Evolutionary conservation across 305 asterid species (phyloP).

Genomic region (Plantago coronopus): DNA sequence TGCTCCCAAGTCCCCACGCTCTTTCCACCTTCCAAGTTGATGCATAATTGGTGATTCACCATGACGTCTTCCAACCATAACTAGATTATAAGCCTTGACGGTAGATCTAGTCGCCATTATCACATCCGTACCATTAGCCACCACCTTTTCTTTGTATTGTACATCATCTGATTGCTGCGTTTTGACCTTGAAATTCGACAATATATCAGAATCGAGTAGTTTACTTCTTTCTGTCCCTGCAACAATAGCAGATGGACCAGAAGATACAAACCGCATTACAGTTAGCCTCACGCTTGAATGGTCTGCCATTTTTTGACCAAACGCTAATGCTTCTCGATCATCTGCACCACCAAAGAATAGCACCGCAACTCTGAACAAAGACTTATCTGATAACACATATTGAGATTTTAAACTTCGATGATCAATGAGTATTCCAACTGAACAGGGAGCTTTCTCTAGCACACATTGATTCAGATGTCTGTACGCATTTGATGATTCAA

Average conservation of each 20-base stretch:
- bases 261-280: conserved; percentile 30
- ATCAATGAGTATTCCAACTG: conserved; percentile 52
- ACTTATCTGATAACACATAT: conserved; percentile 23
- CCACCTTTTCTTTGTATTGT: conserved; percentile 36
- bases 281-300: conserved; percentile 35
- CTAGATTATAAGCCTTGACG: conserved; percentile 36
- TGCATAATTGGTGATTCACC: conserved; percentile 39
- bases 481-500: conserved; percentile 35
- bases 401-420: conserved; percentile 29
- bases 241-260: conserved; percentile 29
- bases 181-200: conserved; percentile 31
- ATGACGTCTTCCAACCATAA: conserved; percentile 57
- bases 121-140: conserved; percentile 43
- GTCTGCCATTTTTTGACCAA: conserved; percentile 40
- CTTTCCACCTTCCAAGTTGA: conserved; percentile 39
- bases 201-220: conserved; percentile 43
- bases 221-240: conserved; percentile 57
- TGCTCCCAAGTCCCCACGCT: conserved; percentile 51
- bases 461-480: conserved; percentile 45
- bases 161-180: conserved; percentile 27
- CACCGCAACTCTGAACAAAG: conserved; percentile 30
- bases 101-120: conserved; percentile 34
- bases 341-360: conserved; percentile 67
- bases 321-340: conserved; percentile 67
- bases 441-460: conserved; percentile 56